Evolutionary conservation across 352 stramenopile species (phyloP).

Genomic region (Nothophytophthora sp.): DNA sequence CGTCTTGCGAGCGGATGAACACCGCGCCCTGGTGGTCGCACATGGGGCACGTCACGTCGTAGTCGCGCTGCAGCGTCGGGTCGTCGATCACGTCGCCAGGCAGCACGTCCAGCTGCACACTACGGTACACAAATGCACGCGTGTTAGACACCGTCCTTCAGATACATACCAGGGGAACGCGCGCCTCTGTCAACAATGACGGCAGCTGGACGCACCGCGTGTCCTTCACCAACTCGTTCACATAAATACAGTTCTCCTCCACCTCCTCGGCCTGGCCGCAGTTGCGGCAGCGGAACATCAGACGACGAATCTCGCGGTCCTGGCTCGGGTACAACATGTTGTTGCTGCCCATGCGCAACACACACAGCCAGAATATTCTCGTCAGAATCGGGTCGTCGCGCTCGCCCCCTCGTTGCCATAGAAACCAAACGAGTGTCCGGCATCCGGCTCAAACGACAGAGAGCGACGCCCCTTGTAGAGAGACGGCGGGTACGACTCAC

Average conservation of each 20-base stretch:
- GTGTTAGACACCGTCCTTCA: too few relatives aligned
- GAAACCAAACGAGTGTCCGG: too few relatives aligned
- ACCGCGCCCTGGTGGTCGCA: slow-evolving; percentile 79
- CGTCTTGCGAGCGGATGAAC: slow-evolving; percentile 89
- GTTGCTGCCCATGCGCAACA: slow-evolving; percentile 52
- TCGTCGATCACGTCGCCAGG: slow-evolving; percentile 88
- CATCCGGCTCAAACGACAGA: not conserved
- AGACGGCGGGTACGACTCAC: too few relatives aligned
- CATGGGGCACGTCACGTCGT: slow-evolving; percentile 83
- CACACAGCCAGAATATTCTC: too few relatives aligned
- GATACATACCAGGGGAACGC: too few relatives aligned
- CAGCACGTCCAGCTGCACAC: slow-evolving; percentile 84
- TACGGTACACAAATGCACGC: slow-evolving; percentile 11
- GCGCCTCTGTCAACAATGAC: not conserved
- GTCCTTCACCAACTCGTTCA: slow-evolving; percentile 90
- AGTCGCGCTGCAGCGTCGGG: slow-evolving; percentile 87
- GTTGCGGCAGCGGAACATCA: slow-evolving; percentile 89
- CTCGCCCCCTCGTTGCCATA: too few relatives aligned
- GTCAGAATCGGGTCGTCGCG: too few relatives aligned
- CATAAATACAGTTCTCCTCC: slow-evolving; percentile 92
- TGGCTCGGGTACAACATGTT: slow-evolving; percentile 92
- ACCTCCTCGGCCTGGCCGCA: slow-evolving; percentile 87
- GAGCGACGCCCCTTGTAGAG: too few relatives aligned
- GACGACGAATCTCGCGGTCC: slow-evolving; percentile 80
- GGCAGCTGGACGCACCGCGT: slow-evolving; percentile 53